Percentiles rank a stretch among this genome's conserved stretches.
These are phyloP conservation scores for Aeschynomene evenia DNA, from an alignment of 306 rosid genomes.

Conservation along the genomic window DNA sequence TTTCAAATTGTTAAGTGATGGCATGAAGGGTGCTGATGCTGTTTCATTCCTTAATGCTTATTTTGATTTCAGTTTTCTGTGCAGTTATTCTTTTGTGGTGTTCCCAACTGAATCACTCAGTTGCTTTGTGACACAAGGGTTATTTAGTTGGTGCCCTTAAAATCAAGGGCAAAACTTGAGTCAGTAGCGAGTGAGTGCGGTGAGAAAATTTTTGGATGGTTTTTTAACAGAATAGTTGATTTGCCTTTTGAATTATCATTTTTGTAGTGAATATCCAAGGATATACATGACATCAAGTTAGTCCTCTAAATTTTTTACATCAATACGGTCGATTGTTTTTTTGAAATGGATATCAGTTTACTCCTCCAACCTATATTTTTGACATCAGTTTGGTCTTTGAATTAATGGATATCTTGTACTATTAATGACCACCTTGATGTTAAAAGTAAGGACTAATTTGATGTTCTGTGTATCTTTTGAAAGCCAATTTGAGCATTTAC, in stretches of 20 bases:
- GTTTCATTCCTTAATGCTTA: slow-evolving; percentile 19
- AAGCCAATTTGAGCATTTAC: no score
- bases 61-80: slow-evolving; percentile 6
- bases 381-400: no score
- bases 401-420: no score
- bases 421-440: no score
- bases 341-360: no score
- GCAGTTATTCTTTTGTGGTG: slow-evolving; percentile 31
- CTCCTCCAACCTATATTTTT: no score
- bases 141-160: slow-evolving; percentile 15
- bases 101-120: slow-evolving; percentile 16
- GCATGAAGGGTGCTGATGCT: slow-evolving; percentile 9
- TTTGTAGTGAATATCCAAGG: no score
- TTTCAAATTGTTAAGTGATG: not conserved
- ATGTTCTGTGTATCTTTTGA: no score
- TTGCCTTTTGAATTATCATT: slow-evolving; percentile 2
- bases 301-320: no score
- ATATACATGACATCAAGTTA: no score
- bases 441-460: no score
- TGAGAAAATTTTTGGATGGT: slow-evolving; percentile 28
- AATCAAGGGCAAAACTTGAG: slow-evolving; percentile 16
- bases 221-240: slow-evolving; percentile 21
- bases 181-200: slow-evolving; percentile 36
- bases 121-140: slow-evolving; percentile 21
- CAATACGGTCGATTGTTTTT: no score